Evolutionary conservation across 306 rosid species (phyloP).

Genomic region (Coriaria nepalensis): DNA sequence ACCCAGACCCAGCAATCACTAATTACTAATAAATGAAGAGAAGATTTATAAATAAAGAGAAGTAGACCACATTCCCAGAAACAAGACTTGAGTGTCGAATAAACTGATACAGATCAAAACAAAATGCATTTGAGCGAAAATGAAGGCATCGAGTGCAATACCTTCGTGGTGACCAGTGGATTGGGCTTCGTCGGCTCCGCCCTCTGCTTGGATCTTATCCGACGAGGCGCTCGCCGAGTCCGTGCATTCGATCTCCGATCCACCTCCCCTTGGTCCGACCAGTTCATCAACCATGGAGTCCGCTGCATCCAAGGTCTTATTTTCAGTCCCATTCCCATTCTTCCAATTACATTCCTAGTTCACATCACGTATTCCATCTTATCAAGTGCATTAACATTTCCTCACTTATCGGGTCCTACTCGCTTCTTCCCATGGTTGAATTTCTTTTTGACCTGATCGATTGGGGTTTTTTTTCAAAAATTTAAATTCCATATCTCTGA

Average conservation of each 20-base stretch:
- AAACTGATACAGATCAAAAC: neutral
- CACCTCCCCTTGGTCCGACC: slow-evolving; percentile 41
- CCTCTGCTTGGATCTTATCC: slow-evolving; percentile 69
- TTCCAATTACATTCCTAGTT: neutral
- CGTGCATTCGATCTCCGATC: slow-evolving; percentile 63
- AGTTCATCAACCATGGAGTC: slow-evolving; percentile 43
- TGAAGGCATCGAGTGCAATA: slow-evolving; percentile 73
- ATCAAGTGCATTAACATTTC: too few relatives aligned
- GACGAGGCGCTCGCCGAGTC: slow-evolving; percentile 62
- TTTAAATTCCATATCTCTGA: too few relatives aligned
- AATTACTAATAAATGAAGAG: too few relatives aligned
- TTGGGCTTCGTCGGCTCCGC: slow-evolving; percentile 78
- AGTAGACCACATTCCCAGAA: too few relatives aligned
- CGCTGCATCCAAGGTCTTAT: slow-evolving; percentile 47
- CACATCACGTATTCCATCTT: too few relatives aligned
- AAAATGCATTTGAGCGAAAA: slow-evolving; percentile 71
- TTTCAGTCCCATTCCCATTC: neutral
- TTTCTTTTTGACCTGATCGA: too few relatives aligned
- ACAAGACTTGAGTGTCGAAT: too few relatives aligned
- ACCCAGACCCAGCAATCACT: too few relatives aligned
- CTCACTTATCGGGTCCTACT: too few relatives aligned
- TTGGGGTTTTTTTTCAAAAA: too few relatives aligned
- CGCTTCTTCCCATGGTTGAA: too few relatives aligned
- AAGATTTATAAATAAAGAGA: too few relatives aligned
- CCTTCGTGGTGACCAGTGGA: slow-evolving; percentile 77